A percentile compares a stretch with the other conserved stretches of the same genome.
phyloP scores from a whole-genome alignment of 768 basidiomycete species.

The Hypsizygus marmoreus region DNA sequence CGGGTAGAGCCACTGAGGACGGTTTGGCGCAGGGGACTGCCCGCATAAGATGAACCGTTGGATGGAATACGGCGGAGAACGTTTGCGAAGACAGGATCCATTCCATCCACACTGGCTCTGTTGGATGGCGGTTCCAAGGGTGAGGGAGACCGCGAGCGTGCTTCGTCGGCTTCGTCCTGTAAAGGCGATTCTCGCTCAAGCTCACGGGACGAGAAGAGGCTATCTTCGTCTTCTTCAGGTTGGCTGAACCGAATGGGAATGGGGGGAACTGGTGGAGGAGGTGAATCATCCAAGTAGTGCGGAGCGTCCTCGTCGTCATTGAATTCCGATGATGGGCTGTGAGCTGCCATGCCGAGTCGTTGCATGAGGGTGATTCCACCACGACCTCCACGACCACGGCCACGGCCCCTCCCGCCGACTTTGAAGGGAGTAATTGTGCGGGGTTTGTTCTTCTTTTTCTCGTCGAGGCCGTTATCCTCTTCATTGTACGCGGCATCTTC shows the following conservation, averaged over 20 bases:
- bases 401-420: conserved; percentile 49
- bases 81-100: conserved; percentile 86
- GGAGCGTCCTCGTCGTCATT: conserved; percentile 38
- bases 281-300: conserved; percentile 31
- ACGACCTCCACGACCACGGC: conserved; percentile 51
- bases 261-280: conserved; percentile 43
- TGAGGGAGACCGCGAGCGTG: conserved; percentile 38
- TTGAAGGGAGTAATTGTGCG: conserved; percentile 58
- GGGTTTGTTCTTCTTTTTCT: conserved; percentile 33
- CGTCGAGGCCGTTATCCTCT: conserved; percentile 43
- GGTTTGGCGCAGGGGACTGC: conserved; percentile 65
- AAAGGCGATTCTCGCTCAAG: conserved; percentile 25
- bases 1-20: conserved; percentile 52
- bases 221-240: conserved; percentile 38
- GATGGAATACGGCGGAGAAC: conserved; percentile 64
- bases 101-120: conserved; percentile 76
- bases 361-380: conserved; percentile 61
- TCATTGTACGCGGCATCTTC: conserved; percentile 41
- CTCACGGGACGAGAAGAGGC: conserved; percentile 33
- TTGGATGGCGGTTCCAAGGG: conserved; percentile 50
- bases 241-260: conserved; percentile 39
- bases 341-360: conserved; percentile 59
- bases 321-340: conserved; percentile 52
- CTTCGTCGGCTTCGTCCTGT: conserved; percentile 22
- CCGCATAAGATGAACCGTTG: conserved; percentile 43